Conservation (phyloP, 2,329 filamentous ascomycete species). For the Diaporthe destruens region DNA sequence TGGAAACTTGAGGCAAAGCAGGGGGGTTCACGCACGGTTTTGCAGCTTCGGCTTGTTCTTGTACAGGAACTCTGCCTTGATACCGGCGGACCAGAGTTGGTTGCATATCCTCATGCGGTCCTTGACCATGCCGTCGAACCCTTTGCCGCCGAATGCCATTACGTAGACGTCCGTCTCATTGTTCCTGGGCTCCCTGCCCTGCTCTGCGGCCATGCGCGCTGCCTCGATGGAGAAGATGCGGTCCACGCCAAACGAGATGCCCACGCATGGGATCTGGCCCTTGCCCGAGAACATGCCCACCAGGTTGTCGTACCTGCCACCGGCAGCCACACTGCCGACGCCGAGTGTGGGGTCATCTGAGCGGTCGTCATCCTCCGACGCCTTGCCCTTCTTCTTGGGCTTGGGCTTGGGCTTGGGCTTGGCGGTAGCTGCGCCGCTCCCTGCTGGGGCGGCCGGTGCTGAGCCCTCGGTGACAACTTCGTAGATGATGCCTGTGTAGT, state of each 20-base stretch:
- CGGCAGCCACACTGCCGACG: conserved; percentile 88
- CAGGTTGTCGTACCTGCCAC: conserved; percentile 88
- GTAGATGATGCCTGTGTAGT: conserved; percentile 71
- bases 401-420: conserved; percentile 59
- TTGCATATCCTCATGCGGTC: conserved; percentile 87
- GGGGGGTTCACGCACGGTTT: conserved; percentile 58
- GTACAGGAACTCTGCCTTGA: conserved; percentile 92
- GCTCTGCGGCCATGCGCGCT: conserved; percentile 75
- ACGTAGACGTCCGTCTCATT: conserved; percentile 92
- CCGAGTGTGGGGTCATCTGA: conserved; percentile 85
- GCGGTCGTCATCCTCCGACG: conserved; percentile 71
- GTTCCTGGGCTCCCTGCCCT: conserved; percentile 51
- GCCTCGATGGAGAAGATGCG: conserved; percentile 92
- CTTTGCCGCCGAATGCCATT: conserved; percentile 94
- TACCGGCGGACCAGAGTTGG: conserved; percentile 85
- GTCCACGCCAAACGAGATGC: conserved; percentile 90
- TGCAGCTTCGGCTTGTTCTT: conserved; percentile 92
- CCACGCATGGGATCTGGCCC: conserved; percentile 85
- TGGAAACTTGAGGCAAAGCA: too few species aligned
- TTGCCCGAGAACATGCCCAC: conserved; percentile 88
- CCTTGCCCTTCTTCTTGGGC: conserved; percentile 64
- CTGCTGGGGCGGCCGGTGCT: conserved; percentile 53
- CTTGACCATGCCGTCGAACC: conserved; percentile 81
- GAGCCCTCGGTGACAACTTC: conserved; percentile 46
- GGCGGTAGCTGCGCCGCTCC: conserved; percentile 49